Percentiles rank a stretch among this genome's conserved stretches.
Evolutionary conservation across 306 rosid species (phyloP).

Genomic region (Quercus gilva): DNA sequence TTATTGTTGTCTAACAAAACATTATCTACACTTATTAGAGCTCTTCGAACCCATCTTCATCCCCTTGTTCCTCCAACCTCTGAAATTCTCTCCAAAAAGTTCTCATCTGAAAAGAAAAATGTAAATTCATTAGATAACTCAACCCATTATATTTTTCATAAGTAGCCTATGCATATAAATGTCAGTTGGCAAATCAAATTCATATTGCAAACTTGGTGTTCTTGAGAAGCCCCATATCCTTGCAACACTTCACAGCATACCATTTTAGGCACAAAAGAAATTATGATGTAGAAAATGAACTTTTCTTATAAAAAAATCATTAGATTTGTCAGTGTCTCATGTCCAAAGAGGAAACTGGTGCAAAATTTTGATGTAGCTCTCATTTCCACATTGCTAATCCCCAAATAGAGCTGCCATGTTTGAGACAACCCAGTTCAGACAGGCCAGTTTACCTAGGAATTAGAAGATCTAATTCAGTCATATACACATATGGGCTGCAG

Average conservation of each 20-base stretch:
- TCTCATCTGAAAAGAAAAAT: slow-evolving; percentile 50
- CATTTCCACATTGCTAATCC: no score
- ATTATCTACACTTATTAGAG: slow-evolving; percentile 28
- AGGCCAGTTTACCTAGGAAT: not conserved
- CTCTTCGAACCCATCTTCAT: slow-evolving; percentile 80
- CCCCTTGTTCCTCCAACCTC: slow-evolving; percentile 61
- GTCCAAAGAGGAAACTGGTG: no score
- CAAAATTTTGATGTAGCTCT: no score
- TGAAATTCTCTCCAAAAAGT: slow-evolving; percentile 51
- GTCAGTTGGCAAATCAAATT: not conserved
- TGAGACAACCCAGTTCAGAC: not conserved
- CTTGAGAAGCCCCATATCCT: not conserved
- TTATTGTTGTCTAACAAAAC: not conserved
- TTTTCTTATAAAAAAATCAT: not conserved
- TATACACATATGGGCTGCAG: not conserved
- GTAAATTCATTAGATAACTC: slow-evolving; percentile 1
- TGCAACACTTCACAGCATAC: not conserved
- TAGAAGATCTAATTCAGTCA: not conserved
- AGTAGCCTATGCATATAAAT: not conserved
- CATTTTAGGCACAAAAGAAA: not conserved
- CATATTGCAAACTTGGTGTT: not conserved
- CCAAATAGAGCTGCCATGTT: no score
- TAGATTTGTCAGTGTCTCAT: no score
- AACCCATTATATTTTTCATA: not conserved
- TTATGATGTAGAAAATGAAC: not conserved